Evolutionary conservation across 495 filamentous ascomycete species (phyloP).

Genomic region (Glonium stellatum): DNA sequence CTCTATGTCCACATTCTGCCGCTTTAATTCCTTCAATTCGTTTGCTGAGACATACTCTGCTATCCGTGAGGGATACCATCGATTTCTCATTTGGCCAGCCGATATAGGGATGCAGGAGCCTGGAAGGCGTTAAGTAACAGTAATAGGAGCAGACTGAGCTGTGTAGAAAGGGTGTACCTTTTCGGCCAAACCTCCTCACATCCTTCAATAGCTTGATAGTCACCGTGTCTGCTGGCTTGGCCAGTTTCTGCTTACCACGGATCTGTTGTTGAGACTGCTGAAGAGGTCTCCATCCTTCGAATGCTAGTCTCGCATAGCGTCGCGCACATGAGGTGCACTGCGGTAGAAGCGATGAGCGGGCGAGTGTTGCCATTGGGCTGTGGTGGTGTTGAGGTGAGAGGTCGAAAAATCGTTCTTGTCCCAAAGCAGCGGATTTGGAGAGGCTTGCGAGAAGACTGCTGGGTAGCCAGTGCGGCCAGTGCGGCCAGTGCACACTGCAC

Average conservation of each 20-base stretch:
- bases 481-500: too few species aligned
- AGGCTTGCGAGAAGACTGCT: slow-evolving; percentile 28
- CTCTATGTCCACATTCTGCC: slow-evolving; percentile 38
- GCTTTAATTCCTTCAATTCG: slow-evolving; percentile 41
- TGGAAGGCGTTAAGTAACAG: slow-evolving; percentile 23
- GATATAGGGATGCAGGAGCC: slow-evolving; percentile 50
- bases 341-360: slow-evolving; percentile 22
- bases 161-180: slow-evolving; percentile 40
- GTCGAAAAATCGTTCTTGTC: background rate
- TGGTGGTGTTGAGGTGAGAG: background rate
- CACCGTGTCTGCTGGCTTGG: slow-evolving; percentile 43
- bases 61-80: slow-evolving; percentile 46
- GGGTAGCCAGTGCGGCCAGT: too few species aligned
- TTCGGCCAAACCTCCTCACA: slow-evolving; percentile 52
- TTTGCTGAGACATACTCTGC: slow-evolving; percentile 49
- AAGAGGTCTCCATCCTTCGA: slow-evolving; percentile 15
- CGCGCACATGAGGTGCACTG: slow-evolving; percentile 34
- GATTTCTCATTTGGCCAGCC: slow-evolving; percentile 49
- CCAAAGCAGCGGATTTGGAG: slow-evolving; percentile 6
- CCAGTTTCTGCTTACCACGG: slow-evolving; percentile 48
- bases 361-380: slow-evolving; percentile 21
- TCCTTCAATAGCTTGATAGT: slow-evolving; percentile 55
- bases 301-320: slow-evolving; percentile 22
- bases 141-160: background rate
- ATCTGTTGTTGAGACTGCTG: slow-evolving; percentile 38